A percentile compares a stretch with the other conserved stretches of the same genome.
Conservation (phyloP, 2,329 filamentous ascomycete species). For the Monascus ruber region DNA sequence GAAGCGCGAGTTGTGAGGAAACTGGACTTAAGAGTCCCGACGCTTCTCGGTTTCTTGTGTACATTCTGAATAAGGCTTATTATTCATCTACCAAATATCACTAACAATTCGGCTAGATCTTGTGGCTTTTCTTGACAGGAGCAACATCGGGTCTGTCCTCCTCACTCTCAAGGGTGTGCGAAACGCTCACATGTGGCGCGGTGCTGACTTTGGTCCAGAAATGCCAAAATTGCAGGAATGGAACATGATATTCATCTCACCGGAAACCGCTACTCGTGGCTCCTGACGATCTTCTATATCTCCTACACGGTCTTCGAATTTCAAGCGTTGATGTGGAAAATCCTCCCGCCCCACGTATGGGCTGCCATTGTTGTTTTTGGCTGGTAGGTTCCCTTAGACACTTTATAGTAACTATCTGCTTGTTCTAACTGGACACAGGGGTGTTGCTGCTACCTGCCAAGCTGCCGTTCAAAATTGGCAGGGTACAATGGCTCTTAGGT, state of each 20-base stretch:
- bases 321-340: constrained; percentile 35
- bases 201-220: constrained; percentile 20
- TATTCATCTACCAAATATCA: not conserved
- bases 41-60: constrained; percentile 30
- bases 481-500: constrained; percentile 39
- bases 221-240: constrained; percentile 46
- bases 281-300: constrained; percentile 45
- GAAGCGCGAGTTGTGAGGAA: constrained; percentile 27
- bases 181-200: too few relatives aligned
- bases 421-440: constrained; percentile 23
- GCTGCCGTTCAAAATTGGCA: constrained; percentile 34
- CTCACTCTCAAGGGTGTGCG: too few relatives aligned
- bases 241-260: constrained; percentile 36
- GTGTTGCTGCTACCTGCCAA: constrained; percentile 37
- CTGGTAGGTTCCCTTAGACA: constrained; percentile 20
- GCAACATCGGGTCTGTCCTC: constrained; percentile 36
- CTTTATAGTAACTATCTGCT: constrained; percentile 2
- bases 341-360: constrained; percentile 32
- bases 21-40: constrained; percentile 24
- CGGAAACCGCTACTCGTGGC: constrained; percentile 39
- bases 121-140: constrained; percentile 38
- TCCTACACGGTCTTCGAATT: constrained; percentile 35
- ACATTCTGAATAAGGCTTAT: constrained; percentile 5
- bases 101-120: constrained; percentile 24
- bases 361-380: constrained; percentile 31